Evolutionary conservation across 2,329 filamentous ascomycete species (phyloP).

Genomic region (Aspergillus ruber): DNA sequence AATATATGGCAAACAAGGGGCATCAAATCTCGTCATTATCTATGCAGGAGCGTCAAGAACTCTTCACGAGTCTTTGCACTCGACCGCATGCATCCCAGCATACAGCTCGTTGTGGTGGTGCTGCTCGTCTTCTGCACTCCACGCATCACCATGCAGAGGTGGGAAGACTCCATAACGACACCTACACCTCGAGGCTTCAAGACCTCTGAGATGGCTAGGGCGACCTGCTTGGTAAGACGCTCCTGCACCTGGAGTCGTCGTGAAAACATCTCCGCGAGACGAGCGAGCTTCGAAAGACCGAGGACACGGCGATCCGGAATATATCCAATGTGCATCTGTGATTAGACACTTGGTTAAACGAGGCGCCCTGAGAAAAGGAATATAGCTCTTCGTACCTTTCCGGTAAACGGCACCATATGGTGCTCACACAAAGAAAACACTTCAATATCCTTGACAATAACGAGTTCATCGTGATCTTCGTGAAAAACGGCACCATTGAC

Average conservation of each 20-base stretch:
- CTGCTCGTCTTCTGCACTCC: slow-evolving; percentile 90
- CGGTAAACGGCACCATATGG: slow-evolving; percentile 91
- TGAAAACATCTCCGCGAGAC: slow-evolving; percentile 95
- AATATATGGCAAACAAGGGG: slow-evolving; percentile 7
- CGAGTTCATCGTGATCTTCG: slow-evolving; percentile 93
- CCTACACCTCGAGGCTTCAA: slow-evolving; percentile 90
- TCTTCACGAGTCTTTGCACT: slow-evolving; percentile 93
- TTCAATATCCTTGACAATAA: slow-evolving; percentile 97
- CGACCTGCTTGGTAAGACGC: slow-evolving; percentile 90
- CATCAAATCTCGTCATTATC: slow-evolving; percentile 27
- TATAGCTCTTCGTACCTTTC: slow-evolving; percentile 58
- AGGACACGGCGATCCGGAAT: slow-evolving; percentile 89
- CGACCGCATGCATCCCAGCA: slow-evolving; percentile 90
- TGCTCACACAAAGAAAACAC: slow-evolving; percentile 94
- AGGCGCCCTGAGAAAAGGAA: background rate
- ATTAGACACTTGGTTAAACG: slow-evolving; percentile 6
- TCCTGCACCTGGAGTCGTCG: slow-evolving; percentile 93
- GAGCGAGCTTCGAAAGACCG: slow-evolving; percentile 88
- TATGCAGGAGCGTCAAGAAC: slow-evolving; percentile 76
- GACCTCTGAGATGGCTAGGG: slow-evolving; percentile 85
- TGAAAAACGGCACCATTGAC: slow-evolving; percentile 93
- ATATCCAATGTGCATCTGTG: slow-evolving; percentile 96
- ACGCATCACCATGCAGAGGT: slow-evolving; percentile 98
- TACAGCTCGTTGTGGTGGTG: slow-evolving; percentile 90
- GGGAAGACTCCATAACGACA: slow-evolving; percentile 94